Evolutionary conservation across 495 filamentous ascomycete species (phyloP), one percentile per base, ranked within the genome.

Genomic region (Massariosphaeria phaeospora): DNA sequence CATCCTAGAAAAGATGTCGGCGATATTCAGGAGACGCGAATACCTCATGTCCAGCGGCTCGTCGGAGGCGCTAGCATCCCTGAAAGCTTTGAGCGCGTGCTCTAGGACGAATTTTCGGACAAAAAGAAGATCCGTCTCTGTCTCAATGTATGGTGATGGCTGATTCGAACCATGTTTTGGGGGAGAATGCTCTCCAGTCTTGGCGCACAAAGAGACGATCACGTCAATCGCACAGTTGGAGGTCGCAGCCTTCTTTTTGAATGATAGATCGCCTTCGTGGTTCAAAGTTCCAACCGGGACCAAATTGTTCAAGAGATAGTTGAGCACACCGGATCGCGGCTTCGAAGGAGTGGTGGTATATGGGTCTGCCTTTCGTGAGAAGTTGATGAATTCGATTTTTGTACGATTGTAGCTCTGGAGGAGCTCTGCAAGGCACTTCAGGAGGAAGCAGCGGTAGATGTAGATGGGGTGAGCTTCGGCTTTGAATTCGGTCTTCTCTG

Each of bases 311-410:
- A 99, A 74, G 3, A 99, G 80, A 63, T 97, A 99, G 66, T 96
- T 95, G 49, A 97, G 75, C 33, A 96, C 84, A 45, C 85, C 88
- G 12, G 91, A 91, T 36, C 93, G 84, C 34, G 93, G 93, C 70
- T 97, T 99, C 9, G 90, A 88, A 31, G 93, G 93, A 5, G 90
- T 96, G 39, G 81, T 84, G 24, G 84, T 81, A 55, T 88, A 77
- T 3, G 89, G 86, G 52, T 88, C 86, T 17, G 86, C 84, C 62
- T 88, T 88, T 54, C 93, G 83, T 45, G 91, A 96, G 74, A 96
- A 97, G 66, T 96, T 96, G 69, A 99, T 96, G 67, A 99, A 99
- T 64, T 99, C 94, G 18, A 97, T 78, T 75, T 99, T 99, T 33
- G 89, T 84, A 24, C 90, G 84, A 55, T 89, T 95, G 72, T 96